Evolutionary conservation across 2,329 filamentous ascomycete species (phyloP), one percentile per base, ranked within the genome.

Genomic region (Exophiala calicioides): DNA sequence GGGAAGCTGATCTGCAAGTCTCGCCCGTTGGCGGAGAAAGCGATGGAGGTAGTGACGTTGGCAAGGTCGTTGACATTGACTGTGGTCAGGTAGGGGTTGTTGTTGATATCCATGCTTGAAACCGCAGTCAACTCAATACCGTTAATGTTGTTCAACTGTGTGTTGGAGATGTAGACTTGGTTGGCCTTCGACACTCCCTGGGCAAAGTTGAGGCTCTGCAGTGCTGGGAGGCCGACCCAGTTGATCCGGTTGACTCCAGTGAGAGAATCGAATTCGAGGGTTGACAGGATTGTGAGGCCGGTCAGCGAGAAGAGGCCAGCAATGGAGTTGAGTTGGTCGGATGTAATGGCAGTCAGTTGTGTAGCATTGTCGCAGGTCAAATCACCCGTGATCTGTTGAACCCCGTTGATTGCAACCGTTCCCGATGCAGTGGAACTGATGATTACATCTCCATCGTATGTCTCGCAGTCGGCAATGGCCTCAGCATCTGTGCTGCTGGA

Each of bases 101-200:
- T 95, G 79, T 88, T 85, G 71, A 98, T 85, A 68, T 87, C 76
- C 66, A 98, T 80, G 58, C 74, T 77, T 47, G 80, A 78, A 44
- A 89, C 84, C n/a, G 78, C 77, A 55, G 81, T 70, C 56, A 97
- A 77, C 66, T 89, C 86, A 67, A 98, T 86, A 64, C 89, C 90
- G 58, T 84, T 77, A 50, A 98, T 80, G 57, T 79, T 82, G 66
- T 75, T 79, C 60, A 98, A 80, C 69, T 84, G 82, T 39, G 93
- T 98, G 76, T 98, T 93, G 70, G 82, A 80, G 66, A 98, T 90
- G 59, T 74, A 71, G 59, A 98, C 79, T 55, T 73, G 78, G 56
- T 72, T 73, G 50, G 87, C 87, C 67, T 81, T 74, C 60, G 77
- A 81, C 61, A 97, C 76, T 70, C 79, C 65, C 74, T 78, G 64